Evolutionary conservation across 2,329 filamentous ascomycete genomes (phyloP).

Genomic region (Tolypocladium ovalisporum): DNA sequence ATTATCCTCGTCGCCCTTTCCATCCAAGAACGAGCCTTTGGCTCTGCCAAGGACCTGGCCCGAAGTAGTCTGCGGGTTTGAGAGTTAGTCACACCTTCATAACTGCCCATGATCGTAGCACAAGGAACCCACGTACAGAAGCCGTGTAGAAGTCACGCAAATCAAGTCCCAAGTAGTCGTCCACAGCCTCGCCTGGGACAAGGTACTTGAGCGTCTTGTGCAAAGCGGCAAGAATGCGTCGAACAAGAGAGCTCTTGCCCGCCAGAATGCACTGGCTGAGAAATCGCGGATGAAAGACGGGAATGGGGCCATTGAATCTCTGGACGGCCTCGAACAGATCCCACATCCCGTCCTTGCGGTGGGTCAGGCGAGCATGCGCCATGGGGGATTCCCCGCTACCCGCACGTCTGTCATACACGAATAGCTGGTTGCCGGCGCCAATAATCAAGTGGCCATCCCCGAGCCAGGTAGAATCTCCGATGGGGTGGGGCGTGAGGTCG

Average conservation of each 20-base stretch:
- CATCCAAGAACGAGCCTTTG: conserved; percentile 25
- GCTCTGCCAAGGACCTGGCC: conserved; percentile 14
- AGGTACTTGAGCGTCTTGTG: conserved; percentile 73
- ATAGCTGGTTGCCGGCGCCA: conserved; percentile 83
- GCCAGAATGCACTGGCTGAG: conserved; percentile 76
- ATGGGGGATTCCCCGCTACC: conserved; percentile 50
- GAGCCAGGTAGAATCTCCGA: conserved; percentile 89
- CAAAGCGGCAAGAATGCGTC: conserved; percentile 60
- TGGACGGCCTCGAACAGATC: conserved; percentile 77
- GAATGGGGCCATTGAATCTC: conserved; percentile 74
- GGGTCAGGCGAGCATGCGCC: conserved; percentile 36
- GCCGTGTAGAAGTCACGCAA: conserved; percentile 1
- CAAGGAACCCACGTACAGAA: background rate
- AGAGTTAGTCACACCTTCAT: background rate
- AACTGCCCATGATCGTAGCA: no score
- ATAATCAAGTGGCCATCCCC: conserved; percentile 76
- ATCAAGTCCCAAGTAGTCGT: conserved; percentile 57
- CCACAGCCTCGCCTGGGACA: conserved; percentile 67
- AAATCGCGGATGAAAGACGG: conserved; percentile 87
- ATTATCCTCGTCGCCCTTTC: conserved; percentile 39
- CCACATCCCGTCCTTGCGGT: conserved; percentile 38
- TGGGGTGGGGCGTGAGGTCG: conserved; percentile 76
- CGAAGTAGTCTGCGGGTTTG: background rate
- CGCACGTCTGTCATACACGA: conserved; percentile 71
- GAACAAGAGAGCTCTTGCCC: conserved; percentile 63